Evolutionary conservation across 148 eudicot species (phyloP), one percentile per base, ranked within the genome.

Genomic region (Diospyros lotus): DNA sequence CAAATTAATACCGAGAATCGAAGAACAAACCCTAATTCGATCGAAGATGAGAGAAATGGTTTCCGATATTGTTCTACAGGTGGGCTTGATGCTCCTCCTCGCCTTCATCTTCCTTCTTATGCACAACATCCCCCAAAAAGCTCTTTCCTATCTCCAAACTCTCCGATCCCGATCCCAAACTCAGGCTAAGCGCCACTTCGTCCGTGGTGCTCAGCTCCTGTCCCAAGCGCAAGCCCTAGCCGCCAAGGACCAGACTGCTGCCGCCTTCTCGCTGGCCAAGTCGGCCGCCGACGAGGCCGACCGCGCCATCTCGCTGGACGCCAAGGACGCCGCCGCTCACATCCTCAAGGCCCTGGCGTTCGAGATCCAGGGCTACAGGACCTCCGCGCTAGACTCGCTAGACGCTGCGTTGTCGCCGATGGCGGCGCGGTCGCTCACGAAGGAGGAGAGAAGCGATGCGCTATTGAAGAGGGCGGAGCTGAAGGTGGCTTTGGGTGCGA

Each of bases 251-350:
- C 39, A 17, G 1, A 41, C 72, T 17, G 38, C 73, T 15, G 75
- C 72, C 43, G 13, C 73, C 65, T 28, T 28, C 28, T 13, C 77
- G 54, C 69, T 82, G 2, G 91, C 94, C 51, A 78, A 81, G 58
- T 70, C 80, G 17, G 89, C 94, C 64, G 89, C 75, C 7, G 66
- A 71, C 5, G 94, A 91, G 66, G 94, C 96, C 40, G 94, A 89
- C 15, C 40, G 66, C 39, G 87, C 92, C 50, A 79, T 93, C 70
- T 60, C 56, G 0, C 71, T 89, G 28, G 83, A 86, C 46, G 96
- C 98, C 3, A 72, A 73, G 17, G 98, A 93, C 64, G 94, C 98
- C 42, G 97, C 97, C 6, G 74, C 88, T 67, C 97, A 93, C 84
- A 83, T 93, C 64, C 83, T 93, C 77, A 90, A 83, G 64, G 86